Evolutionary conservation across 306 rosid species (phyloP).

Genomic region (Corylus heterophylla): DNA sequence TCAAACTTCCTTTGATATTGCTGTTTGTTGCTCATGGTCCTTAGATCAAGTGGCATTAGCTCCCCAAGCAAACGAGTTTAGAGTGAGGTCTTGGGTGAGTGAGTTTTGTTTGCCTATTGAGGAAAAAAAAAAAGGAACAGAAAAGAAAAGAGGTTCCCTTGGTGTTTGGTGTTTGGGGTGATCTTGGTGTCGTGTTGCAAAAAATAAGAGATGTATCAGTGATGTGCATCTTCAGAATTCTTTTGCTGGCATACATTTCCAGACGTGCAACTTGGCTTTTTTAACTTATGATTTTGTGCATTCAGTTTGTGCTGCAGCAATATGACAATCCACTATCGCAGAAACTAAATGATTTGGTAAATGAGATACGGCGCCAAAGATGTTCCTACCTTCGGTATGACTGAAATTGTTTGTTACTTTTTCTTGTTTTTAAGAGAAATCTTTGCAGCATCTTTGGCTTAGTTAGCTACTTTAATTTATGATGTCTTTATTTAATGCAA

Average conservation of each 20-base stretch:
- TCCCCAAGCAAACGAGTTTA: too few species aligned
- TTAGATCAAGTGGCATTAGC: background rate
- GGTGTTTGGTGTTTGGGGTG: background rate
- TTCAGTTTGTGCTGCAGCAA: slow-evolving; percentile 82
- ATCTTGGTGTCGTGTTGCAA: background rate
- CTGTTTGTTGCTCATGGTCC: background rate
- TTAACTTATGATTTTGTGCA: slow-evolving; percentile 11
- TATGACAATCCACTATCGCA: slow-evolving; percentile 65
- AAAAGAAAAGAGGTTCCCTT: background rate
- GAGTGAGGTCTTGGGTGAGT: too few species aligned
- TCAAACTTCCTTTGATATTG: background rate
- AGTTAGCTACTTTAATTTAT: background rate
- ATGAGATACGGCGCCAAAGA: slow-evolving; percentile 92
- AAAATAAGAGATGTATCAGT: background rate
- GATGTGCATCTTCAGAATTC: background rate
- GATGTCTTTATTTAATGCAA: background rate
- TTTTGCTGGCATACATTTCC: slow-evolving; percentile 7
- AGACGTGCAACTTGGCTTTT: background rate
- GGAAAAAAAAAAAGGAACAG: too few species aligned
- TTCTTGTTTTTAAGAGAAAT: background rate
- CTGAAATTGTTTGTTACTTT: background rate
- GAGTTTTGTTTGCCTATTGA: too few species aligned
- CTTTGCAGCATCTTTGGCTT: slow-evolving; percentile 2
- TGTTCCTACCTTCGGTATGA: slow-evolving; percentile 88
- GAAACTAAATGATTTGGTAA: slow-evolving; percentile 78